Evolutionary conservation across 2,329 filamentous ascomycete genomes (phyloP).

Genomic region (Fusarium cyanostomum): DNA sequence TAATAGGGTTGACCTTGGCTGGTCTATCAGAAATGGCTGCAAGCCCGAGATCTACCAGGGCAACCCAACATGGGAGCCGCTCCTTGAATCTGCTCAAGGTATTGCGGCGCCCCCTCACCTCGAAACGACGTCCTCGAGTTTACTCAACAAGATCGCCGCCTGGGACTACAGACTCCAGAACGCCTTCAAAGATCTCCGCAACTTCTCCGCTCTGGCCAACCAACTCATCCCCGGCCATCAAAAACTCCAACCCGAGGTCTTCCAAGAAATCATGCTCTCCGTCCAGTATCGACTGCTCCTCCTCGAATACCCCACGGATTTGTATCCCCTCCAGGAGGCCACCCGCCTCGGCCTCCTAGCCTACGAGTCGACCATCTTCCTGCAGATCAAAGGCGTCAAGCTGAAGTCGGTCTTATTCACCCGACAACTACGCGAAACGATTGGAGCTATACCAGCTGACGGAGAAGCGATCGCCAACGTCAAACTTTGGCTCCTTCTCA

Average conservation of each 20-base stretch:
- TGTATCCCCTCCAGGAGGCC: conserved; percentile 30
- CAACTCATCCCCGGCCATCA: conserved; percentile 17
- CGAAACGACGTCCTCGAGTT: background rate
- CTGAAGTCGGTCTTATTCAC: conserved; percentile 26
- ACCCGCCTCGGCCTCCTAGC: conserved; percentile 44
- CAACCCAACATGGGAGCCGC: conserved; percentile 33
- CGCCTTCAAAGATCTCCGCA: conserved; percentile 43
- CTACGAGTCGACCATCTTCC: conserved; percentile 44
- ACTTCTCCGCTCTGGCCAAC: conserved; percentile 44
- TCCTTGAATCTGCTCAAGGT: conserved; percentile 3
- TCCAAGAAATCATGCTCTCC: conserved; percentile 45
- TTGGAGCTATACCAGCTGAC: conserved; percentile 14
- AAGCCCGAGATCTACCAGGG: conserved; percentile 37
- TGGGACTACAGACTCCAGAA: conserved; percentile 40
- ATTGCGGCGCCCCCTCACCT: conserved; percentile 2
- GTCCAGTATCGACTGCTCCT: conserved; percentile 45
- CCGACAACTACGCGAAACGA: conserved; percentile 14
- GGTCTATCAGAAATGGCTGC: conserved; percentile 39
- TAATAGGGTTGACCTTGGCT: conserved; percentile 42
- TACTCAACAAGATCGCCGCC: conserved; percentile 18
- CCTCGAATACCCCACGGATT: conserved; percentile 29
- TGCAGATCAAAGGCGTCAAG: conserved; percentile 32
- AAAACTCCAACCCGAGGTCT: conserved; percentile 42
- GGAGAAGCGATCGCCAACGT: conserved; percentile 15
- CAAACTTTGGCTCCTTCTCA: conserved; percentile 42